These are phyloP conservation scores for Imleria badia DNA, from an alignment of 768 basidiomycete genomes.

Conservation along the genomic window DNA sequence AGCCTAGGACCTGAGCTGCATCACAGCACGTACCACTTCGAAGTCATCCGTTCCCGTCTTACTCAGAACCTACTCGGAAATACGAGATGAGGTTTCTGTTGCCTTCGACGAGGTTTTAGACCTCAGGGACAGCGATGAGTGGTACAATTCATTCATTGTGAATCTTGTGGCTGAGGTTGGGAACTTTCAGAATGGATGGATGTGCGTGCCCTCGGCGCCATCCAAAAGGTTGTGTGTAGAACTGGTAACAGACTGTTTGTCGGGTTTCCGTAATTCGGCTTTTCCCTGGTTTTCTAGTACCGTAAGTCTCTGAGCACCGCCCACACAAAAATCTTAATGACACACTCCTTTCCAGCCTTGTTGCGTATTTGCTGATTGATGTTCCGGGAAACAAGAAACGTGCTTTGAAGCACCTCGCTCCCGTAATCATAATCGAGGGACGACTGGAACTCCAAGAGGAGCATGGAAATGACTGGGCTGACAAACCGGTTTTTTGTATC, in stretches of 20 bases:
- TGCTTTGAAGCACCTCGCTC: too few species aligned
- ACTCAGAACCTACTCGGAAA: slow-evolving; percentile 40
- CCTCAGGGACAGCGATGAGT: slow-evolving; percentile 17
- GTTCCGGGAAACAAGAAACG: too few species aligned
- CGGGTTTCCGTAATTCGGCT: slow-evolving; percentile 36
- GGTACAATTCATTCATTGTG: not conserved
- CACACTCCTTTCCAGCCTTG: too few species aligned
- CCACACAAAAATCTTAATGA: not conserved
- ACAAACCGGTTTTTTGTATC: slow-evolving; percentile 32
- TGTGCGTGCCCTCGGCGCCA: slow-evolving; percentile 26
- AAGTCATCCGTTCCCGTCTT: slow-evolving; percentile 30
- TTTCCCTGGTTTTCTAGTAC: slow-evolving; percentile 35
- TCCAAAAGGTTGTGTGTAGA: slow-evolving; percentile 7
- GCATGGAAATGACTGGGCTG: slow-evolving; percentile 28
- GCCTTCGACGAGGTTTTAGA: slow-evolving; percentile 42
- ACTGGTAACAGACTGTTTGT: slow-evolving; percentile 47
- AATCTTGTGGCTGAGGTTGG: not conserved
- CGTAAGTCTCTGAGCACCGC: slow-evolving; percentile 21
- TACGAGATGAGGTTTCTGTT: slow-evolving; percentile 31
- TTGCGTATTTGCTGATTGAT: too few species aligned
- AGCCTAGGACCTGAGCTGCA: slow-evolving; percentile 37
- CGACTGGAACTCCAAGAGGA: slow-evolving; percentile 24
- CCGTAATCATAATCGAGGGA: slow-evolving; percentile 25
- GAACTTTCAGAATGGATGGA: slow-evolving; percentile 40
- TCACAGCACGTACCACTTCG: slow-evolving; percentile 32